These are phyloP conservation scores for Saccharomyces hybrid DNA, from an alignment of 1,139 yeast species.

Conservation along the genomic window DNA sequence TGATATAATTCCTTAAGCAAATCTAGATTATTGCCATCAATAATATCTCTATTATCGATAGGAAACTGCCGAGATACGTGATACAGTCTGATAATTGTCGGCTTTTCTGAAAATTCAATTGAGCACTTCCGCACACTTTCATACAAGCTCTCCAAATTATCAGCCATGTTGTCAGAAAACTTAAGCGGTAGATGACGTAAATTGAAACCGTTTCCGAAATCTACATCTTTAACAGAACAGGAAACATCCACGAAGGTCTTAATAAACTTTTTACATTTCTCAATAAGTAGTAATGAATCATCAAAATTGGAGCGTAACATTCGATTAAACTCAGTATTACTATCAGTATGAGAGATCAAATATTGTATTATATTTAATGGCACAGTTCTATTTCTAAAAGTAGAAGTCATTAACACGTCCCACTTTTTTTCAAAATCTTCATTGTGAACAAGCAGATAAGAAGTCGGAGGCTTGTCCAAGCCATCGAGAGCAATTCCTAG, in stretches of 20 bases:
- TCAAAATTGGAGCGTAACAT: background rate
- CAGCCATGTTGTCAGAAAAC: constrained; percentile 6
- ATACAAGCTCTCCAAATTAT: constrained; percentile 2
- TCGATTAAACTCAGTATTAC: background rate
- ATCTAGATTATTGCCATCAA: constrained; percentile 3
- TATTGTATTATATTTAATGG: background rate
- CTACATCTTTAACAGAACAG: constrained; percentile 6
- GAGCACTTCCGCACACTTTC: constrained; percentile 3
- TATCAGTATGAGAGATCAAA: background rate
- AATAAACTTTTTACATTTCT: background rate
- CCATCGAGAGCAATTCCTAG: background rate
- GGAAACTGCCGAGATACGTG: background rate
- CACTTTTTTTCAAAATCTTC: background rate
- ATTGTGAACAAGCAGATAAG: background rate
- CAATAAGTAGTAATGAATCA: background rate
- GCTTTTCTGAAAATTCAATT: constrained; percentile 14
- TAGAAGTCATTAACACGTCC: background rate
- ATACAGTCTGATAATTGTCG: background rate
- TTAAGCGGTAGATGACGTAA: constrained; percentile 7
- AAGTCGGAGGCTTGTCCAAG: background rate
- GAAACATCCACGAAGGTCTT: background rate
- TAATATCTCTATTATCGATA: background rate
- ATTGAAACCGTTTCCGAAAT: constrained; percentile 7
- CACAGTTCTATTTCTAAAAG: background rate
- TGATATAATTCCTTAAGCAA: constrained; percentile 8